These are phyloP conservation scores for Wickerhamiella brachini DNA, from an alignment of 805 yeast species.

Conservation along the genomic window DNA sequence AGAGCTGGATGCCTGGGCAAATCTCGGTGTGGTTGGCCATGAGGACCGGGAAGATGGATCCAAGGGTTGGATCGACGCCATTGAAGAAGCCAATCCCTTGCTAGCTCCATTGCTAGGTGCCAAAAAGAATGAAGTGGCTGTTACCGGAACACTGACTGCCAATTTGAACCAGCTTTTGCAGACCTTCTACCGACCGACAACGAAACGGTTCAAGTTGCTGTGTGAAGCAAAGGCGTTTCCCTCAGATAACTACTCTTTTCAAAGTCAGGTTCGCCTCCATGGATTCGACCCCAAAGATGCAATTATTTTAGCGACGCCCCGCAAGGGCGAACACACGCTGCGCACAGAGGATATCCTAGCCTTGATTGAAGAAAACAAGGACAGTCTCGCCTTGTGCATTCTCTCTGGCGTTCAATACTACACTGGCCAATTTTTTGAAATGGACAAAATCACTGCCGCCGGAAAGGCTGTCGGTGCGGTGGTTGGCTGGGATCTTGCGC, in stretches of 20 bases:
- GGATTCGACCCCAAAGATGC: constrained; percentile 40
- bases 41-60: constrained; percentile 32
- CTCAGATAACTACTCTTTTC: constrained; percentile 77
- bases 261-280: constrained; percentile 53
- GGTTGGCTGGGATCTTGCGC: constrained; percentile 91
- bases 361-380: constrained; percentile 40
- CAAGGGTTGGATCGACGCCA: constrained; percentile 75
- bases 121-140: constrained; percentile 57
- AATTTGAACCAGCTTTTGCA: constrained; percentile 63
- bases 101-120: constrained; percentile 64
- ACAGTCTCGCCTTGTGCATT: constrained; percentile 57
- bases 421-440: constrained; percentile 78
- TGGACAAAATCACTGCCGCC: constrained; percentile 48
- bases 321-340: constrained; percentile 41
- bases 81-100: constrained; percentile 56
- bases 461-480: constrained; percentile 41
- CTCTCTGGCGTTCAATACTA: constrained; percentile 86
- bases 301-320: constrained; percentile 51
- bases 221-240: constrained; percentile 87
- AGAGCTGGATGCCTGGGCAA: constrained; percentile 75
- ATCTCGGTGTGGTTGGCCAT: constrained; percentile 74
- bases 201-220: constrained; percentile 47
- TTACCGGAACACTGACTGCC: constrained; percentile 75
- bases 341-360: constrained; percentile 49
- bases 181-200: constrained; percentile 57